Evolutionary conservation across 768 basidiomycete species (phyloP).

Genomic region (Pleurotus citrinopileatus): DNA sequence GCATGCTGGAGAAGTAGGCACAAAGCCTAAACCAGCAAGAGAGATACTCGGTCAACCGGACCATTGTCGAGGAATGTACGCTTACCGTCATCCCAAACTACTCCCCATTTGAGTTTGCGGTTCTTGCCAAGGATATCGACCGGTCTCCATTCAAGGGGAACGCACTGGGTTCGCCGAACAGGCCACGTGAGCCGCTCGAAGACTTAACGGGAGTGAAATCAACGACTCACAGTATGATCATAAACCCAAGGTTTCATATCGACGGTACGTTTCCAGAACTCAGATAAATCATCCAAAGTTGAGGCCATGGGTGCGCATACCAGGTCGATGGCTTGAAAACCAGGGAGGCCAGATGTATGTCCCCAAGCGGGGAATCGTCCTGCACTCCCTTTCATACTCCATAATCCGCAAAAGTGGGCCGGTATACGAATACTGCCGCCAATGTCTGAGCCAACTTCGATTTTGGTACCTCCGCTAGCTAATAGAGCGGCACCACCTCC

Average conservation of each 20-base stretch:
- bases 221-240: constrained; percentile 48
- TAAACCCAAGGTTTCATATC: constrained; percentile 65
- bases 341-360: constrained; percentile 41
- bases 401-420: constrained; percentile 71
- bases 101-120: constrained; percentile 47
- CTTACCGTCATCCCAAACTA: constrained; percentile 53
- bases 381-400: constrained; percentile 58
- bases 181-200: constrained; percentile 24
- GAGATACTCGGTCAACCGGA: too few species aligned
- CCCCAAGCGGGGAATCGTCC: constrained; percentile 58
- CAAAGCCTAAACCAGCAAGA: constrained; percentile 41
- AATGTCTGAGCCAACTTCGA: constrained; percentile 73
- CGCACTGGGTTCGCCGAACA: constrained; percentile 33
- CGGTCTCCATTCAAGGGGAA: constrained; percentile 48
- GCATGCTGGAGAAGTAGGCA: constrained; percentile 64
- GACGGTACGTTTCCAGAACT: constrained; percentile 64
- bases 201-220: not conserved
- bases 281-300: constrained; percentile 58
- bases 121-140: constrained; percentile 44
- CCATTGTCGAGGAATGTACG: not conserved
- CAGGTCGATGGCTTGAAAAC: constrained; percentile 55
- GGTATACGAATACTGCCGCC: constrained; percentile 74
- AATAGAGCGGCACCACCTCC: constrained; percentile 70
- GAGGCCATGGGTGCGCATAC: constrained; percentile 60
- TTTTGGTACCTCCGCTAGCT: constrained; percentile 59